Evolutionary conservation across 2,329 filamentous ascomycete genomes (phyloP).

Genomic region (Neonectria sp.): DNA sequence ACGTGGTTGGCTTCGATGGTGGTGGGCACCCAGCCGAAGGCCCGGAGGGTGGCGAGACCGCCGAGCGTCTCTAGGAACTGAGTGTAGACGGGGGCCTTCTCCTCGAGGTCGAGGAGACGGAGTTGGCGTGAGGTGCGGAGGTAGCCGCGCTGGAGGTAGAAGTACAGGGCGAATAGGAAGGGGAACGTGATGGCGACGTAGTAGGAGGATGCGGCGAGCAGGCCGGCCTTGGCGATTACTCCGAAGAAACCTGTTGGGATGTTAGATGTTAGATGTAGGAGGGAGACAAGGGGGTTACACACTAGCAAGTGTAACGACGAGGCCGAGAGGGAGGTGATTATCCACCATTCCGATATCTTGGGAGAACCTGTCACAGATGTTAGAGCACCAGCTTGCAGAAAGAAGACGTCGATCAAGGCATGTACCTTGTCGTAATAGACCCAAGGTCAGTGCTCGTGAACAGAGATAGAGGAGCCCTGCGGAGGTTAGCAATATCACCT

Average conservation of each 20-base stretch:
- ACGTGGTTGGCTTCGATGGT: conserved; percentile 60
- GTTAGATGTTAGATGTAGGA: conserved; percentile 10
- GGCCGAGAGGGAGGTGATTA: conserved; percentile 56
- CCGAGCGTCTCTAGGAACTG: conserved; percentile 62
- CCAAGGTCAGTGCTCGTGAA: conserved; percentile 59
- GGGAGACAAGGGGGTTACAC: conserved; percentile 33
- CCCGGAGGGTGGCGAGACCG: conserved; percentile 66
- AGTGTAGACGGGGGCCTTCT: conserved; percentile 57
- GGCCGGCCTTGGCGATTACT: conserved; percentile 43
- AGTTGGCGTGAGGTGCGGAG: conserved; percentile 61
- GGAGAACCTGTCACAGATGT: conserved; percentile 52
- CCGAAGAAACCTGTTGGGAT: conserved; percentile 51
- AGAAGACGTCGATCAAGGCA: background rate
- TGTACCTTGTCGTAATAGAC: conserved; percentile 57
- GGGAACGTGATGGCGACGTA: conserved; percentile 60
- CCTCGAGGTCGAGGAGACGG: conserved; percentile 59
- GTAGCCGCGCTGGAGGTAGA: conserved; percentile 60
- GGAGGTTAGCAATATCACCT: conserved; percentile 25
- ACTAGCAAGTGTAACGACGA: conserved; percentile 55
- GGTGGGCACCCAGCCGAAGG: conserved; percentile 64
- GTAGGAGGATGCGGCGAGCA: conserved; percentile 44
- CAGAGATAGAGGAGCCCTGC: conserved; percentile 57
- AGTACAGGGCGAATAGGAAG: conserved; percentile 57
- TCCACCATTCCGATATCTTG: conserved; percentile 62
- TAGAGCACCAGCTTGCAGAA: background rate